Base-by-base conservation (phyloP, 305 asterid genomes). In the Rubia peregrina region DNA sequence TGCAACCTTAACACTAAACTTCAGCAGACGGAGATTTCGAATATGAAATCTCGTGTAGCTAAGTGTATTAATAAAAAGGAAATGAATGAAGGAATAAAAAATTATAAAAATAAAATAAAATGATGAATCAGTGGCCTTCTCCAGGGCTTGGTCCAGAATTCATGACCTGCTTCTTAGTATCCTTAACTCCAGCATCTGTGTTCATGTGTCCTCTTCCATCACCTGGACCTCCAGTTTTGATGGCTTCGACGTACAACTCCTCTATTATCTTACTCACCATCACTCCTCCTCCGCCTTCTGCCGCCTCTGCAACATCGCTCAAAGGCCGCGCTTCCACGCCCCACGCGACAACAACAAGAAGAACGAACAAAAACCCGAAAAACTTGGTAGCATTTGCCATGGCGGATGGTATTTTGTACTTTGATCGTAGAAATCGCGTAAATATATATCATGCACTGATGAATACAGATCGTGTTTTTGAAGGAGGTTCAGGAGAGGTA, bases 121-220 rank as follows among this genome's bases (percentile, higher is more conserved):
- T 16, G 36, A 74, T 9, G 7, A 16, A 41, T 61, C 83, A 85
- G 71, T 83, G 69, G 68, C 90, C 90, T 0, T 7, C 82, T n/a
- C 89, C 86, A 10, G 87, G 87, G 60, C 78, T 77, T 11, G 82
- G 76, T 61, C 89, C 87, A 14, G 88, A 85, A 62, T 77, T 83
- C 84, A 79, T 76, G 56, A 76, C 62, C 26, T 76, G 84, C 40
- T 78, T 84, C 0, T 80, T 71, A 38, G 84, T 74, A 61, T 75
- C 72, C 65, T n/a, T n/a, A n/a, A 21, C 69, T 9, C 71, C 74
- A 4, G 59, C 24, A 51, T 51, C 3, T 6, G 36, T 66, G 3
- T 65, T 55, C 30, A 62, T 67, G 57, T 81, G 81, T 16, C 83
- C 86, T 0, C 53, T 78, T 13, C 84, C 86, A 1, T 24, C 67